Conservation (phyloP, 805 yeast species). For the Brettanomyces sp. region DNA sequence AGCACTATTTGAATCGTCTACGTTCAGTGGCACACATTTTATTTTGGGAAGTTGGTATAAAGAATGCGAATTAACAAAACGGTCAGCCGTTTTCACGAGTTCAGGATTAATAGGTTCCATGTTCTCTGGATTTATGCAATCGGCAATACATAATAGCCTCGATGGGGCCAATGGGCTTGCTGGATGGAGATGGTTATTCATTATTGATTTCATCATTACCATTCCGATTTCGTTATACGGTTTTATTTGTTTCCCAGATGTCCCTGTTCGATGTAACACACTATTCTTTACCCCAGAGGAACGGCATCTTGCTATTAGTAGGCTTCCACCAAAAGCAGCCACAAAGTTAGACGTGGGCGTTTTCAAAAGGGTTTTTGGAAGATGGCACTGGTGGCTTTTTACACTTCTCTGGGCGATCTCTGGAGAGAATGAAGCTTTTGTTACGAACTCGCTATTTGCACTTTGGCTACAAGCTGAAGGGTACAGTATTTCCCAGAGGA, state of each 20-base stretch:
- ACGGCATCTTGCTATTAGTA: constrained; percentile 11
- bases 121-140: constrained; percentile 53
- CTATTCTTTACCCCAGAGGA: constrained; percentile 5
- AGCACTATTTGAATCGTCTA: constrained; percentile 49
- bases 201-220: constrained; percentile 52
- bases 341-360: constrained; percentile 18
- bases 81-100: constrained; percentile 50
- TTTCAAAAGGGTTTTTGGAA: constrained; percentile 36
- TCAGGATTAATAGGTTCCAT: constrained; percentile 55
- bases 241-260: constrained; percentile 49
- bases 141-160: constrained; percentile 38
- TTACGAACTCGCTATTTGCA: constrained; percentile 32
- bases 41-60: constrained; percentile 49
- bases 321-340: constrained; percentile 28
- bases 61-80: constrained; percentile 44
- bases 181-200: constrained; percentile 66
- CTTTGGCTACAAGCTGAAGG: constrained; percentile 34
- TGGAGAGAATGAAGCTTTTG: constrained; percentile 3
- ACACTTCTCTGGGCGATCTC: constrained; percentile 31
- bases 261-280: constrained; percentile 10
- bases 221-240: constrained; percentile 50
- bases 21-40: constrained; percentile 53
- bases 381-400: constrained; percentile 49
- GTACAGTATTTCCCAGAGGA: constrained; percentile 34
- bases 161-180: constrained; percentile 41